phyloP scores from a whole-genome alignment of 2,329 filamentous ascomycete genomes.

The Colletotrichum aenigma region DNA sequence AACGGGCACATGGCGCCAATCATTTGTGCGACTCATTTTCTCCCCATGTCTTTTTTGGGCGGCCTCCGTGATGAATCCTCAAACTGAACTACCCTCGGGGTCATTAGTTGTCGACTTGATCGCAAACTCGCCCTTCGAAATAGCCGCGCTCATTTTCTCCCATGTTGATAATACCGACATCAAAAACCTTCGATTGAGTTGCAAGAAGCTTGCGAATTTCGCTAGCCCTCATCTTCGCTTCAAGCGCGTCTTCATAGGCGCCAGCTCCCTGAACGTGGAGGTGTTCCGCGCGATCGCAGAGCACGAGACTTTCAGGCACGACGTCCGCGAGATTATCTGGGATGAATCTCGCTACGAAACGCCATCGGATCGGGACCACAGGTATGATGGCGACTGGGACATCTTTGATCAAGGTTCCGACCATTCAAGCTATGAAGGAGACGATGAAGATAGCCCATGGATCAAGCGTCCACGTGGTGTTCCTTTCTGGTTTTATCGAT shows the following conservation, averaged over 20 bases:
- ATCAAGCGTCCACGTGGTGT: background rate
- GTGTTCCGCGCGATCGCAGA: constrained; percentile 39
- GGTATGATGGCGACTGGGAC: background rate
- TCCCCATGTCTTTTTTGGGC: too few relatives aligned
- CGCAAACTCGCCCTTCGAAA: background rate
- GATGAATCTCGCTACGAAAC: constrained; percentile 31
- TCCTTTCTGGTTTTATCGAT: background rate
- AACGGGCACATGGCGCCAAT: background rate
- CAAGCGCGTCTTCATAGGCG: constrained; percentile 40
- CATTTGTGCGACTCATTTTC: too few relatives aligned
- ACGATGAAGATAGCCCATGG: background rate
- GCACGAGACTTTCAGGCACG: constrained; percentile 33
- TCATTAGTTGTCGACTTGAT: background rate
- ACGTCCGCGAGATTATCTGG: constrained; percentile 43
- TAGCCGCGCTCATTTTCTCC: background rate
- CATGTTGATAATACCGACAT: background rate
- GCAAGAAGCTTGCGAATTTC: background rate
- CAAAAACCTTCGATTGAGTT: background rate
- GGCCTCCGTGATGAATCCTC: background rate
- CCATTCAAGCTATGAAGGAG: background rate
- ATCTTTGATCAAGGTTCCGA: background rate
- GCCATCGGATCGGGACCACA: background rate
- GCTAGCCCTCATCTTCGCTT: background rate
- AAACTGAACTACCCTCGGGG: rapidly evolving
- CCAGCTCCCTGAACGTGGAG: constrained; percentile 40